Evolutionary conservation across 805 yeast species (phyloP).

Genomic region (Ogataea methylovora): DNA sequence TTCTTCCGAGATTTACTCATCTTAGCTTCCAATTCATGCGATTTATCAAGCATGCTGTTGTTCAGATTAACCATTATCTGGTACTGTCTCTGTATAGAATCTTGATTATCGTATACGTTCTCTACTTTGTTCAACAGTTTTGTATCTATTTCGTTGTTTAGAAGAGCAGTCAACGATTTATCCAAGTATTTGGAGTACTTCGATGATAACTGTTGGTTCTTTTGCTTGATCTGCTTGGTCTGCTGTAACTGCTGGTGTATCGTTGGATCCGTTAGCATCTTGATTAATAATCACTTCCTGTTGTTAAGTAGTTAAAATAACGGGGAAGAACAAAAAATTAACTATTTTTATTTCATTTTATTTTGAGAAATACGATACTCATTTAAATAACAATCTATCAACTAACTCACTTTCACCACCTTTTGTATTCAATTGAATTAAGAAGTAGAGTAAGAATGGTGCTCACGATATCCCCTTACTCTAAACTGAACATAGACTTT

Average conservation of each 20-base stretch:
- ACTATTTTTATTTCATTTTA: no score
- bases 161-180: conserved; percentile 11
- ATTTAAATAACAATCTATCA: no score
- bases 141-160: conserved; percentile 3
- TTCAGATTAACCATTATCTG: conserved; percentile 8
- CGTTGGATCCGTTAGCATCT: conserved; percentile 10
- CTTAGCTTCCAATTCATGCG: conserved; percentile 8
- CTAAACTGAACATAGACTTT: conserved; percentile 8
- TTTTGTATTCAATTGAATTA: no score
- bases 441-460: no score
- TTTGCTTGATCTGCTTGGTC: conserved; percentile 13
- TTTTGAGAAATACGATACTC: no score
- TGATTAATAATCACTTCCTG: conserved; percentile 7
- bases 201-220: conserved; percentile 12
- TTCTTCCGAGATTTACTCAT: conserved; percentile 10
- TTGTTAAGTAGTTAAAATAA: no score
- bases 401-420: no score
- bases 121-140: conserved; percentile 15
- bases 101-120: conserved; percentile 23
- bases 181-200: conserved; percentile 15
- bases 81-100: conserved; percentile 16
- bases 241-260: conserved; percentile 17
- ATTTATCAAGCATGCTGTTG: conserved; percentile 5
- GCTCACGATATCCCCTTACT: conserved; percentile 7
- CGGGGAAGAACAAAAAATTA: no score